Base-by-base conservation (phyloP, 805 yeast genomes). In the Nakazawaea holstii region DNA sequence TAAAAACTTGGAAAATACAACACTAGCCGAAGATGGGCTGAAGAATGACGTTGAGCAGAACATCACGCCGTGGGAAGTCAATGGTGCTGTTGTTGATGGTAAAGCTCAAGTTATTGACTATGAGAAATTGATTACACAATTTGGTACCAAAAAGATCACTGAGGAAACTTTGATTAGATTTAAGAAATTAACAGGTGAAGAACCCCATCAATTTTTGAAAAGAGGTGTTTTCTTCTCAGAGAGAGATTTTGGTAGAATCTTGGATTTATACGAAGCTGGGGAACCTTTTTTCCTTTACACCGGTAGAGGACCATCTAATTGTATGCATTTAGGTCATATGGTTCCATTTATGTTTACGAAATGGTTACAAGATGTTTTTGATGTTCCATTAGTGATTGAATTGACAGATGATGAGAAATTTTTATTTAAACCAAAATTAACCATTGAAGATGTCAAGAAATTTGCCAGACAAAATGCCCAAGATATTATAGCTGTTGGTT, bases 41-140 rank as follows among this genome's bases (percentile, higher is more conserved):
- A 20, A 32, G 20, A 41, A 17, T 1, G 15, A 46, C 20, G 41
- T 17, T 33, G 82, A 74, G 49, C 91, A 84, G 61, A 73, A 70
- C 32, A 74, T 86, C 51, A 94, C 99, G 1, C 99, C 99, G 42
- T 94, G 99, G 99, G 99, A 94, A 64, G 99, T 94, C 29, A 96
- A 87, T 67, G 99, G 98, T 49, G 98, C 97, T 2, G 95, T 92
- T 41, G 97, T 89, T 49, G 95, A 91, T 58, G 99, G 99, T 46
- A 73, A 84, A 57, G 79, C 86, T n/a, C 91, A 86, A 64, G 90
- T 81, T 27, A 91, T 94, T 56, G 96, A 94, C 69, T 94, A 94
- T 63, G 92, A 88, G 49, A 89, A 89, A 68, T 74, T 94, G 55
- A 86, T 89, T 58, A 72, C 73, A 53, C 87, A 87, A 61, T 94